Base-by-base conservation (phyloP, 148 eudicot species). In the Arctostaphylos glauca region DNA sequence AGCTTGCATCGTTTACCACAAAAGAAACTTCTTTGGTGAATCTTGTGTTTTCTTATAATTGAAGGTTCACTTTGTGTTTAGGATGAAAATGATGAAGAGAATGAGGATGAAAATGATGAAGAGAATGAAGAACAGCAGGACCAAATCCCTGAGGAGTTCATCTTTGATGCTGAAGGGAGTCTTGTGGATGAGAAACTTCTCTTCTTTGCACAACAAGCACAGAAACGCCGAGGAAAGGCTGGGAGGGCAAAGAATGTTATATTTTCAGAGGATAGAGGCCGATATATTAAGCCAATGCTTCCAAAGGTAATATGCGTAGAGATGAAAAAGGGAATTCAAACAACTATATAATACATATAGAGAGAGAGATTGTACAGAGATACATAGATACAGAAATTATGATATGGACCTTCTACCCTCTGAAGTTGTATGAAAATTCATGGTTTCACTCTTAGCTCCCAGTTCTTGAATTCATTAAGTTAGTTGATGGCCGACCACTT, bases 171-270 rank as follows among this genome's bases (percentile, higher is more conserved):
- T 46, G 99, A 96, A 82, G 99, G 99, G 56, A 98, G 98, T 71
- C 84, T 96, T 78, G 95, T 96, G 84, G 99, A 96, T 85, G 99
- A 94, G 89, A 96, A 96, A 70, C 99, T 96, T 88, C 97, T 96
- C 78, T 96, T 96, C 94, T 96, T 96, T 89, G 97, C 99, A 84
- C 99, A 96, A 81, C 99, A 96, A 90, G 99, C 99, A 87, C 99
- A 96, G 87, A 91, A 94, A 84, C 92, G 92, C 74, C 84, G 83
- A 84, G 99, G 99, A 70, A 96, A 92, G 89, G 99, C 99, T 88
- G 99, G 99, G 74, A 92, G 99, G 80, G 99, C 99, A 66, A 96
- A 96, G 91, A 96, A 96, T 87, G 97, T 96, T 77, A 96, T 96
- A 84, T 96, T 96, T 87, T 96, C 99, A 15, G 99, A 96, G 83